Percentiles rank a stretch among this genome's conserved stretches.
phyloP scores from a whole-genome alignment of 2,329 filamentous ascomycete genomes.

The Neonectria faginata region DNA sequence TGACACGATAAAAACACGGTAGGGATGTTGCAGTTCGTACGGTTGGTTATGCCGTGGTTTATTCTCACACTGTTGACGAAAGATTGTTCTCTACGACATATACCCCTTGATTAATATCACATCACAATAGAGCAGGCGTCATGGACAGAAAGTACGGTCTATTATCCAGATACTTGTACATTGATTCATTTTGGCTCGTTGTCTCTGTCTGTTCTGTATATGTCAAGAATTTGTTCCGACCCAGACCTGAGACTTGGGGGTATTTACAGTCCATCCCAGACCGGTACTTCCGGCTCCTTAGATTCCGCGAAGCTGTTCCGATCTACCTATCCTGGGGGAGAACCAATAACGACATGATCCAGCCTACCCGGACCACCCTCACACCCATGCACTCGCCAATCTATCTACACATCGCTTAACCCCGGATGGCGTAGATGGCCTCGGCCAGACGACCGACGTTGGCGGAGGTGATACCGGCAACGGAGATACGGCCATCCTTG shows the following conservation, averaged over 20 bases:
- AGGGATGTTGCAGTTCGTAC: background rate
- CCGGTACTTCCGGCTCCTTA: conserved; percentile 31
- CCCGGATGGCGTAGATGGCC: conserved; percentile 86
- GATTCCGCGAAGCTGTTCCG: conserved; percentile 20
- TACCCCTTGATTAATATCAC: conserved; percentile 10
- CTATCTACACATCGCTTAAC: conserved; percentile 54
- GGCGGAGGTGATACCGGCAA: conserved; percentile 83
- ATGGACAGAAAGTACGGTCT: conserved; percentile 23
- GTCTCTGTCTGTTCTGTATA: conserved; percentile 31
- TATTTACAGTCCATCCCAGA: conserved; percentile 38
- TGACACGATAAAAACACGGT: conserved; percentile 3
- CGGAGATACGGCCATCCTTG: conserved; percentile 88
- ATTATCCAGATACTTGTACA: conserved; percentile 43
- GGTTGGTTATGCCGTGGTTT: background rate
- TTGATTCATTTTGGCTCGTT: conserved; percentile 27
- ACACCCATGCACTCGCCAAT: conserved; percentile 13
- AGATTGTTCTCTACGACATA: conserved; percentile 12
- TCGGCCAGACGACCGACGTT: conserved; percentile 86
- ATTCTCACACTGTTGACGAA: background rate
- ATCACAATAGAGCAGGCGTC: conserved; percentile 4
- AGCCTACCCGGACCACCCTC: conserved; percentile 10
- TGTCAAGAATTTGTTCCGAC: conserved; percentile 23
- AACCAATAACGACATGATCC: conserved; percentile 8
- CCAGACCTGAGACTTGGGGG: conserved; percentile 41
- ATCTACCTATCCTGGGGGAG: conserved; percentile 29